A percentile compares a stretch with the other conserved stretches of the same genome.
phyloP scores from a whole-genome alignment of 2,329 filamentous ascomycete species.

The Diplodia seriata region DNA sequence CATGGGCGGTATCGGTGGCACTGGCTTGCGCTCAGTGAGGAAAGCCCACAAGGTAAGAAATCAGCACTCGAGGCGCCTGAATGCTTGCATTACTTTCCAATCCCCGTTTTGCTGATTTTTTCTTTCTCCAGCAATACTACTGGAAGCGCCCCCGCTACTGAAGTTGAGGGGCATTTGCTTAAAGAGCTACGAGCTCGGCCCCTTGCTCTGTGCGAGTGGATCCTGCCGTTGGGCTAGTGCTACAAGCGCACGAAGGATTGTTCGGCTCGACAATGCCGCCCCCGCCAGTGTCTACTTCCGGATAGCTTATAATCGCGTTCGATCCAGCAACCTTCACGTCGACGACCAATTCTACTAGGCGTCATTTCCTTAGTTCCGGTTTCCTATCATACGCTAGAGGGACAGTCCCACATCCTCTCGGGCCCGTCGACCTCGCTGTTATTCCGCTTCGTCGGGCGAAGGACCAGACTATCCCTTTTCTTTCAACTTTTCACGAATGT shows the following conservation, averaged over 20 bases:
- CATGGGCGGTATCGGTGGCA: constrained; percentile 84
- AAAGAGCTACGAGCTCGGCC: not conserved
- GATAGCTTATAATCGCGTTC: not conserved
- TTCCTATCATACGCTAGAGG: constrained; percentile 16
- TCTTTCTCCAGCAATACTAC: constrained; percentile 67
- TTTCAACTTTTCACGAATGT: not conserved
- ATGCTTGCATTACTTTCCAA: constrained; percentile 28
- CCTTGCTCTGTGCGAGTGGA: not conserved
- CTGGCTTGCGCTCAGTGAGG: constrained; percentile 84
- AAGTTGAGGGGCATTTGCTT: constrained; percentile 14
- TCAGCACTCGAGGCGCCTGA: not conserved
- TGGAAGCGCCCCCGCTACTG: constrained; percentile 66
- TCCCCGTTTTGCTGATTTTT: constrained; percentile 24
- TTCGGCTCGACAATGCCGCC: not conserved
- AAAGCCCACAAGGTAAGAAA: constrained; percentile 93
- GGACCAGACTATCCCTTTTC: not conserved
- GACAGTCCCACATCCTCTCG: not conserved
- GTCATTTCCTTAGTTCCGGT: not conserved
- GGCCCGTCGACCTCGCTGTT: not conserved
- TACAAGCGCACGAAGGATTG: not conserved
- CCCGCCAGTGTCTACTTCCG: not conserved
- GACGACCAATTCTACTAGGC: not conserved
- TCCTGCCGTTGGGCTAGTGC: not conserved
- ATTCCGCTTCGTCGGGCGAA: not conserved
- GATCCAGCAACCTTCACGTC: not conserved